Evolutionary conservation across 352 stramenopile species (phyloP).

Genomic region (Albugo laibachii): DNA sequence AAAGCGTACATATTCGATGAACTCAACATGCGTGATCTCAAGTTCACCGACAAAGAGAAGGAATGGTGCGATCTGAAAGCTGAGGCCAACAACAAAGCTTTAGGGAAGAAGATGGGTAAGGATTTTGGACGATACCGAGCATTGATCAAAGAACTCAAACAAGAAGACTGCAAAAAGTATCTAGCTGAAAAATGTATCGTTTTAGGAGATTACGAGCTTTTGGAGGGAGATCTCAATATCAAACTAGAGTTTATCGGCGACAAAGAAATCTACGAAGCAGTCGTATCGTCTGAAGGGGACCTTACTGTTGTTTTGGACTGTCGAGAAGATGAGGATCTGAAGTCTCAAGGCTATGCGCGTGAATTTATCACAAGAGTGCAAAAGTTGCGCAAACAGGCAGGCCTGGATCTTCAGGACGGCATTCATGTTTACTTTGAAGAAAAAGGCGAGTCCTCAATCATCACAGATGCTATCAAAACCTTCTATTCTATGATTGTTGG

Average conservation of each 20-base stretch:
- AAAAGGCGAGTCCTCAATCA: constrained; percentile 27
- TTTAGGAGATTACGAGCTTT: constrained; percentile 46
- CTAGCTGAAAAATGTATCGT: constrained; percentile 67
- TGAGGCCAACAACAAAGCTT: constrained; percentile 83
- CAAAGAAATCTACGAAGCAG: constrained; percentile 81
- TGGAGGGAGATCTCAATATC: constrained; percentile 84
- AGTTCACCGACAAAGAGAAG: constrained; percentile 79
- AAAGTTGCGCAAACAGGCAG: constrained; percentile 94
- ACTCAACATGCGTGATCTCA: constrained; percentile 91
- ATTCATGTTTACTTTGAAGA: constrained; percentile 92
- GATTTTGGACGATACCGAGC: constrained; percentile 86
- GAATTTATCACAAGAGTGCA: constrained; percentile 97
- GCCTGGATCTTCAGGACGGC: constrained; percentile 87
- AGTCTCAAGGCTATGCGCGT: constrained; percentile 83
- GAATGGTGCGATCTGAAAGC: constrained; percentile 87
- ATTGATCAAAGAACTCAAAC: constrained; percentile 37
- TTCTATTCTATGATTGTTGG: constrained; percentile 34
- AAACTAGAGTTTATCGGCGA: constrained; percentile 90
- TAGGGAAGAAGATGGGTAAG: constrained; percentile 95
- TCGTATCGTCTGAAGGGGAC: constrained; percentile 73
- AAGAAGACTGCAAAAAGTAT: constrained; percentile 52
- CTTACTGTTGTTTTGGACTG: constrained; percentile 92
- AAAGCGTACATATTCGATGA: constrained; percentile 93
- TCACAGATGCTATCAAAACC: constrained; percentile 36
- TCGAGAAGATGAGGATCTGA: constrained; percentile 89